Conservation (phyloP, 768 basidiomycete genomes). For the Pulveroboletus sp. region DNA sequence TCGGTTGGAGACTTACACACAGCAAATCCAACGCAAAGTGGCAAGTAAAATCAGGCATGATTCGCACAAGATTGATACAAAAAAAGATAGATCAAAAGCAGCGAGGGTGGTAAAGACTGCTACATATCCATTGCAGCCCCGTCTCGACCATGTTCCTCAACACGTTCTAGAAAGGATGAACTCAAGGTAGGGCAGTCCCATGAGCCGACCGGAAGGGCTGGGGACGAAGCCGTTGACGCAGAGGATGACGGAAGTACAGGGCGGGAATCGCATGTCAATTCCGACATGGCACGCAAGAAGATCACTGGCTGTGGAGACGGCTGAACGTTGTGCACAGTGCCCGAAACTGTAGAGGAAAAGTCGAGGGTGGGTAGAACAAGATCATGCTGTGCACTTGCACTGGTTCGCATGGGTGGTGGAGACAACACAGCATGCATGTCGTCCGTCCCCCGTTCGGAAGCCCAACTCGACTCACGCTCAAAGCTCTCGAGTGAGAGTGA, state of each 20-base stretch:
- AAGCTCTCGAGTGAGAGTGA: constrained; percentile 2
- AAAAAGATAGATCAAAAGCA: background rate
- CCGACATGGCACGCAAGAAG: constrained; percentile 22
- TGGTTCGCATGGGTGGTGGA: constrained; percentile 14
- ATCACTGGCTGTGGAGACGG: constrained; percentile 13
- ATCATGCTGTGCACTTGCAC: constrained; percentile 56
- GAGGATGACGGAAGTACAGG: background rate
- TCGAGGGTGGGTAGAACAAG: constrained; percentile 77
- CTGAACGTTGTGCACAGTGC: background rate
- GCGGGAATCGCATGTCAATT: constrained; percentile 14
- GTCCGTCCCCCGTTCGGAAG: constrained; percentile 8
- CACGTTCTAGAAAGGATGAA: constrained; percentile 16
- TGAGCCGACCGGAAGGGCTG: constrained; percentile 6
- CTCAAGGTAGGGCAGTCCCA: constrained; percentile 20
- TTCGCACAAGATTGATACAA: background rate
- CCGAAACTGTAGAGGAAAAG: constrained; percentile 49
- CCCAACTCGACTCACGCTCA: constrained; percentile 4
- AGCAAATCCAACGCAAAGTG: background rate
- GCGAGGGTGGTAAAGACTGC: background rate
- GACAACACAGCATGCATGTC: constrained; percentile 4
- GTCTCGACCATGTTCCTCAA: background rate
- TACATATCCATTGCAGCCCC: background rate
- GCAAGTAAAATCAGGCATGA: background rate
- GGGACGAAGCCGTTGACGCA: background rate
- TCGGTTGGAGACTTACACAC: background rate